Evolutionary conservation across 257 asterid species (phyloP).

Genomic region (Solanum piurae): DNA sequence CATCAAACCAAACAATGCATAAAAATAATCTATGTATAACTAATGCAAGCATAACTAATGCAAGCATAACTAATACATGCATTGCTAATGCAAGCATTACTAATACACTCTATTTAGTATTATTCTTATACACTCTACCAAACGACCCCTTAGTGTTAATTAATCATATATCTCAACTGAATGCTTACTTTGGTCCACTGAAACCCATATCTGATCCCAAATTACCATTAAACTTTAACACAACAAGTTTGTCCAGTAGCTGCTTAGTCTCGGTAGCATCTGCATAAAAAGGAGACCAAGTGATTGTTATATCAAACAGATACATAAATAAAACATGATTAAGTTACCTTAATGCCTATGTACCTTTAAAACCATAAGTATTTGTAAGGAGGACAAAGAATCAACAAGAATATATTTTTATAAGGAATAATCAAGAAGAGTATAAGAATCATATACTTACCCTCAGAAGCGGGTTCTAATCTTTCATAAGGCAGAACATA

Average conservation of each 20-base stretch:
- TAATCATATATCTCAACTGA: neutral
- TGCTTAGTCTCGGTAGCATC: slow-evolving; percentile 44
- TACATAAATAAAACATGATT: neutral
- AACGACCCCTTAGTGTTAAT: neutral
- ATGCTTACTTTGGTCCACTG: slow-evolving; percentile 69
- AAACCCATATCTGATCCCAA: slow-evolving; percentile 55
- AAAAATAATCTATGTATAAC: no score
- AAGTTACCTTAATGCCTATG: neutral
- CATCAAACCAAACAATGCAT: no score
- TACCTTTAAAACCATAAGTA: neutral
- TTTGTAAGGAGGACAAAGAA: neutral
- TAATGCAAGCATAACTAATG: no score
- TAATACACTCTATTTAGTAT: no score
- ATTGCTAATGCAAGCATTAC: no score
- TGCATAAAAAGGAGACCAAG: slow-evolving; percentile 21
- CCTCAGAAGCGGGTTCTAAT: slow-evolving; percentile 50
- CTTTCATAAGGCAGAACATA: slow-evolving; percentile 58
- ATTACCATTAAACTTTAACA: slow-evolving; percentile 54
- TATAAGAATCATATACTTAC: slow-evolving; percentile 19
- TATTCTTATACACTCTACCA: no score
- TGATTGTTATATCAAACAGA: neutral
- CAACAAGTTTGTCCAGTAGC: slow-evolving; percentile 73
- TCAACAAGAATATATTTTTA: neutral
- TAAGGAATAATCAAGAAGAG: neutral
- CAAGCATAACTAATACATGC: no score